Evolutionary conservation across 2,329 filamentous ascomycete genomes (phyloP), one percentile per base, ranked within the genome.

Genomic region (Pyrenochaeta sp.): DNA sequence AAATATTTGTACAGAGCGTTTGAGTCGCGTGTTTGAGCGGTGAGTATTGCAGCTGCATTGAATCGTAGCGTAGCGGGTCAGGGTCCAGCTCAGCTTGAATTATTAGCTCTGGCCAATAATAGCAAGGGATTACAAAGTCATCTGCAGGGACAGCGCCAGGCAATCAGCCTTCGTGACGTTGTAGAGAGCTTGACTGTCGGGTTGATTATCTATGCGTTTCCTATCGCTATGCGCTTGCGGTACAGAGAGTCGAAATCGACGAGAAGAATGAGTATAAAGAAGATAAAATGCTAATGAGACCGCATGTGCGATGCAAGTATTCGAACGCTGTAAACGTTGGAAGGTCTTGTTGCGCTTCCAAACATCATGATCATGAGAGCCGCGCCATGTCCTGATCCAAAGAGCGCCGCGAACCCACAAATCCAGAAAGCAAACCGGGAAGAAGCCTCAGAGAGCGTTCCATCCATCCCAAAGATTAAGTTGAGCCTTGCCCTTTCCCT

Each of bases 391-490:
- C 53, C 51, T 15, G 27, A 64, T 58, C 51, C 60, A 53, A 39
- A 51, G 21, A 45, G 53, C 63, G 61, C 58, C 58, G 49, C 45
- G 45, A 58, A 62, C 51, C 60, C 47, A 45, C 45, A 63, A 55
- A 56, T 45, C 59, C 63, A 59, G 63, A 63, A 64, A 66, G 53
- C 54, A 66, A 61, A 66, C 56, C 59, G 53, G n/a, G n/a, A 57
- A 51, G 50, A 46, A 56, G 57, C 53, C 60, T 73, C 66, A 74
- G 42, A 74, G 66, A 60, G 68, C 68, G 67, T 73, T 67, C 70
- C 70, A 73, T 35, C 70, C 70, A 69, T 72, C 70, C 69, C 69
- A 73, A 53, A 68, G 63, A 66, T 71, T 64, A 45, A 69, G 57
- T 58, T 63, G 68, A 66, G 64, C 68, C 61, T 64, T 71, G 60